These are phyloP conservation scores for Bipolaris cookei DNA, from an alignment of 2,329 filamentous ascomycete species.

Conservation along the genomic window DNA sequence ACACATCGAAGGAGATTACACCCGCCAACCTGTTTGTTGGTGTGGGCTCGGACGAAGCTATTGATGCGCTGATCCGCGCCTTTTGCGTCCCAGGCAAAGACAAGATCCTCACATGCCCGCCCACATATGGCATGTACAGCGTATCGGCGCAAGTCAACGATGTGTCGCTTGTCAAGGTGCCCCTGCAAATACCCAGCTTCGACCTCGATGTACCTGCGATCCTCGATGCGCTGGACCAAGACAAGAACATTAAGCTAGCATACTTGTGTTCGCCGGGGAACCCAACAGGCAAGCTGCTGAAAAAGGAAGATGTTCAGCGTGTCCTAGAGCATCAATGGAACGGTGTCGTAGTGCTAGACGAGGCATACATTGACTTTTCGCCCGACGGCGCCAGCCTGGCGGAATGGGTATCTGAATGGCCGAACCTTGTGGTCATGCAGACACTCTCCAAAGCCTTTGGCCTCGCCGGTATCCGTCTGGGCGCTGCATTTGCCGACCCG, in stretches of 20 bases:
- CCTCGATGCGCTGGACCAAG: constrained; percentile 66
- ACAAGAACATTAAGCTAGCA: constrained; percentile 77
- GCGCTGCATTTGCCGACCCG: constrained; percentile 79
- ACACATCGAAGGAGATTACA: constrained; percentile 74
- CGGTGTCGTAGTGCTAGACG: constrained; percentile 89
- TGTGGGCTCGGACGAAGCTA: constrained; percentile 95
- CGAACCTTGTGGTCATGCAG: constrained; percentile 97
- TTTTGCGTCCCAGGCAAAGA: constrained; percentile 89
- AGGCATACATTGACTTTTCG: constrained; percentile 96
- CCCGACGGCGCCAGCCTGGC: constrained; percentile 79
- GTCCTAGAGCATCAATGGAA: constrained; percentile 94
- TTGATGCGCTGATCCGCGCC: constrained; percentile 89
- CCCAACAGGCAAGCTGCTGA: constrained; percentile 81
- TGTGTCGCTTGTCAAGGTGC: constrained; percentile 83
- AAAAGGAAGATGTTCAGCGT: constrained; percentile 73
- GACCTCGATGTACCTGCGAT: constrained; percentile 73
- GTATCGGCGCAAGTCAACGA: constrained; percentile 97
- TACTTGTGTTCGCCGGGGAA: constrained; percentile 97
- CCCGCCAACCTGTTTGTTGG: constrained; percentile 92
- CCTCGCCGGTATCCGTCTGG: constrained; percentile 89
- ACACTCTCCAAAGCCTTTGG: constrained; percentile 98
- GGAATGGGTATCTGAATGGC: constrained; percentile 90
- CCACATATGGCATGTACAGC: constrained; percentile 98
- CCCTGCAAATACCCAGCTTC: constrained; percentile 77
- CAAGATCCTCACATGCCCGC: constrained; percentile 91